Evolutionary conservation across 352 stramenopile genomes (phyloP), one percentile per base, ranked within the genome.

Genomic region (Phytophthora aleatoria): DNA sequence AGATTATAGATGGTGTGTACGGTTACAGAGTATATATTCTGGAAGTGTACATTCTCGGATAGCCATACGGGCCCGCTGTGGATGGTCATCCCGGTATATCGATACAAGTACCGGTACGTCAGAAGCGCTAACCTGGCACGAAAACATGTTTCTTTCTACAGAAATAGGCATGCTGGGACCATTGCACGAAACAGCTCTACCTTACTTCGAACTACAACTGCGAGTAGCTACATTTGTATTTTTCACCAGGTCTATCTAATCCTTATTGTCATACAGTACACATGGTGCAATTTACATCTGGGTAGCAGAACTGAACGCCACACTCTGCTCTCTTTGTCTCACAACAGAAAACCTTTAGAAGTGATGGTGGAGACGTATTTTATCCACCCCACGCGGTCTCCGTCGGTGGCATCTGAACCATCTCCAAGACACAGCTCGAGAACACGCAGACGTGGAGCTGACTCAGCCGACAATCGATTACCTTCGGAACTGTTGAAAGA

Each of bases 401-500:
- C 51, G 27, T 58, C 51, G 9, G 35, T 49, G 27, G n/a, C 38
- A 2, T 58, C 51, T 10, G 26, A 41, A 26, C 27, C 5, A 10
- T 57, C 50, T 48, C 50, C 50, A 36, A 35, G 50, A 57, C 49
- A 56, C 28, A 35, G 1, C 8, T 58, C 51, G 6, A 38, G 50
- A 15, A 42, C 38, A 20, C 51, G 27, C 48, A 41, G 51, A 50
- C 38, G 51, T 30, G 51, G 26, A 12, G 38, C 10, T 31, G 15
- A 41, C n/a, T 31, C 38, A 2, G 20, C 51, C 8, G 27, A 58
- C 9, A 31, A 41, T 30, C 51, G 26, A 28, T 58, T 38, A 50
- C 51, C 51, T 41, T 58, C 51, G 27, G 51, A 58, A 20, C 51
- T 58, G 36, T 10, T 58, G 4, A 58, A 43, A 27, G 27, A 62